Evolutionary conservation across 1,284 basidiomycete species (phyloP).

Genomic region (Hortiboletus rubellus): DNA sequence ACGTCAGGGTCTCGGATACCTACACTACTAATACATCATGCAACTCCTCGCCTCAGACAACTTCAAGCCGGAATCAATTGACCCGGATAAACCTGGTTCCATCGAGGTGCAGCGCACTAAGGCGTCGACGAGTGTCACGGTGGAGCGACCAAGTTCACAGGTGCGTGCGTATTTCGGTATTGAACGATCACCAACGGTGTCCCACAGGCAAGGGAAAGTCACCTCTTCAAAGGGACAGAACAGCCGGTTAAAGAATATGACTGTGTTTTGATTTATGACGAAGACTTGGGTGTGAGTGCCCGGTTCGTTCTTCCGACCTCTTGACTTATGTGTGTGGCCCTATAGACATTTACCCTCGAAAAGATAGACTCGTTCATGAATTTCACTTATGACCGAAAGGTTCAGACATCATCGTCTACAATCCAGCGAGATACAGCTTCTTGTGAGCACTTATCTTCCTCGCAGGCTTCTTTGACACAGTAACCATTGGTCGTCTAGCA

Average conservation of each 20-base stretch:
- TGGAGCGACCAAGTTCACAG: constrained; percentile 64
- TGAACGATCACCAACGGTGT: constrained; percentile 6
- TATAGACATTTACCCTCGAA: constrained; percentile 68
- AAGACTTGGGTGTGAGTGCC: constrained; percentile 58
- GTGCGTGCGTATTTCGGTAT: constrained; percentile 35
- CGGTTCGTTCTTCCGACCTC: not conserved
- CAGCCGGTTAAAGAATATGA: constrained; percentile 62
- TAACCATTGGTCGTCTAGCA: constrained; percentile 19
- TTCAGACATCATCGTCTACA: constrained; percentile 27
- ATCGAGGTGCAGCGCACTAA: constrained; percentile 56
- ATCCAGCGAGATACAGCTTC: constrained; percentile 43
- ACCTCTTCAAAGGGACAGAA: constrained; percentile 58
- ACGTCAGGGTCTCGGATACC: constrained; percentile 29
- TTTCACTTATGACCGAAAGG: constrained; percentile 53
- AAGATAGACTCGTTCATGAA: constrained; percentile 66
- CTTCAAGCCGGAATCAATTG: constrained; percentile 70
- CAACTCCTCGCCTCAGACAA: constrained; percentile 49
- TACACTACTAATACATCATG: constrained; percentile 5
- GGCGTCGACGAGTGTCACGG: constrained; percentile 49
- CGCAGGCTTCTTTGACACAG: not conserved
- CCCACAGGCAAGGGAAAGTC: constrained; percentile 52
- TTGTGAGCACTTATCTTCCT: constrained; percentile 40
- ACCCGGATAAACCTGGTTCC: constrained; percentile 59
- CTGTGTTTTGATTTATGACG: constrained; percentile 76
- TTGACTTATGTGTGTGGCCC: constrained; percentile 6